Evolutionary conservation across 352 stramenopile species (phyloP).

Genomic region (Halophytophthora polymorphica): DNA sequence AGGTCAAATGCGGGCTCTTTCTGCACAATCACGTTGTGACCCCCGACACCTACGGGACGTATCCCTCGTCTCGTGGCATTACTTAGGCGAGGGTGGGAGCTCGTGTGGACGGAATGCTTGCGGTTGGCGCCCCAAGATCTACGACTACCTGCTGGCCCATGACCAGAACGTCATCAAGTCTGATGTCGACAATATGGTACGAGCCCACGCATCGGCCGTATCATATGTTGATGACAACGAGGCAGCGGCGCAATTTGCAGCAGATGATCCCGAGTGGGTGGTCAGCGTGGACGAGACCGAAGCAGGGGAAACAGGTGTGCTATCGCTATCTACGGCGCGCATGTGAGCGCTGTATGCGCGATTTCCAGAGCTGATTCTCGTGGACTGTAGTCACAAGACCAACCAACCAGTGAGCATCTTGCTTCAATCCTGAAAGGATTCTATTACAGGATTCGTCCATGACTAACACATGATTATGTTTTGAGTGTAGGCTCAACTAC

Average conservation of each 20-base stretch:
- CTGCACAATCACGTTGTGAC: not conserved
- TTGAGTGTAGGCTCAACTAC: constrained; percentile 1
- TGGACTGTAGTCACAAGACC: constrained; percentile 3
- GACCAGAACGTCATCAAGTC: constrained; percentile 5
- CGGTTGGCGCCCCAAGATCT: not conserved
- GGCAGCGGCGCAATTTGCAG: not conserved
- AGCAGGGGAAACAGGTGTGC: too few relatives aligned
- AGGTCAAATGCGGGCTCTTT: not conserved
- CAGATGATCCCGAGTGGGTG: not conserved
- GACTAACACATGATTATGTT: not conserved
- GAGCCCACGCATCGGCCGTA: not conserved
- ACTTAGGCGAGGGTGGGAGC: not conserved
- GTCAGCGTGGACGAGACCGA: not conserved
- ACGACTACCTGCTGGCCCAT: constrained; percentile 1
- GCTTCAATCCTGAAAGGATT: not conserved
- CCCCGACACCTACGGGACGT: constrained; percentile 2
- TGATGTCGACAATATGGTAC: constrained; percentile 8
- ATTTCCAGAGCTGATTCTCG: too few relatives aligned
- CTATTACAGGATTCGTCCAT: not conserved
- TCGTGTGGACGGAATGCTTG: constrained; percentile 4
- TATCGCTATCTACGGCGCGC: too few relatives aligned
- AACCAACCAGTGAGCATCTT: not conserved
- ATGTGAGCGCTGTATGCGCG: too few relatives aligned
- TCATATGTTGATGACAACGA: constrained; percentile 5
- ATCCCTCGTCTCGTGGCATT: not conserved